A percentile compares a stretch with the other conserved stretches of the same genome.
phyloP scores from a whole-genome alignment of 2,329 filamentous ascomycete species.

The Microascus cirrosus region DNA sequence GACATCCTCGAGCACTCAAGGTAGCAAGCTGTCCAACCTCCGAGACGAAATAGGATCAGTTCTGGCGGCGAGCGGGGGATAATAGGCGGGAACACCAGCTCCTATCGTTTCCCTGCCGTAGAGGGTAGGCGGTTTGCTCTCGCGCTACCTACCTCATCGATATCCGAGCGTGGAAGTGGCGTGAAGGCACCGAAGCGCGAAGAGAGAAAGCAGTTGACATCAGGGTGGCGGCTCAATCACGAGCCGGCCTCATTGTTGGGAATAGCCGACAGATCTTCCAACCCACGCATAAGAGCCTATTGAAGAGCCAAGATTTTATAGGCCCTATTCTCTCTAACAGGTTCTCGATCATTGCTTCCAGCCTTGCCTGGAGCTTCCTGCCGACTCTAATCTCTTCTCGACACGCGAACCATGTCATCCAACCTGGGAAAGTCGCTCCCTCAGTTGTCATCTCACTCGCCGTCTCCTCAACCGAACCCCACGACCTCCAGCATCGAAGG shows the following conservation, averaged over 20 bases:
- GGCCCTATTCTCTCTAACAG: background rate
- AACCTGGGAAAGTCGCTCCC: slow-evolving; percentile 39
- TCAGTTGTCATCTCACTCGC: slow-evolving; percentile 26
- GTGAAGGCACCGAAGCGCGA: background rate
- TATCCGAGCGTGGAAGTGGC: background rate
- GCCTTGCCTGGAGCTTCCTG: background rate
- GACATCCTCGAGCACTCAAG: background rate
- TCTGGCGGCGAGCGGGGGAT: background rate
- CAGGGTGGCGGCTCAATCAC: background rate
- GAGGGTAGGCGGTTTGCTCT: background rate
- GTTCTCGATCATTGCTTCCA: background rate
- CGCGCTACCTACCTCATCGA: background rate
- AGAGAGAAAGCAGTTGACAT: background rate
- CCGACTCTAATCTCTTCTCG: background rate
- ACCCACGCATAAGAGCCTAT: background rate
- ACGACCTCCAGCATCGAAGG: slow-evolving; percentile 36
- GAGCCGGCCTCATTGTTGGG: background rate
- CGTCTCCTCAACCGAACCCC: slow-evolving; percentile 27
- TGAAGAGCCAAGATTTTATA: background rate
- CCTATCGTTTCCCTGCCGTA: background rate
- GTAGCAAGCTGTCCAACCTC: too few species aligned
- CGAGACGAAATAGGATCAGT: too few species aligned
- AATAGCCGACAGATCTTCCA: background rate
- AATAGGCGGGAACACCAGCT: background rate
- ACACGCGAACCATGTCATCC: slow-evolving; percentile 2